These are phyloP conservation scores for Quercus alba DNA, from an alignment of 306 rosid genomes.

Conservation along the genomic window DNA sequence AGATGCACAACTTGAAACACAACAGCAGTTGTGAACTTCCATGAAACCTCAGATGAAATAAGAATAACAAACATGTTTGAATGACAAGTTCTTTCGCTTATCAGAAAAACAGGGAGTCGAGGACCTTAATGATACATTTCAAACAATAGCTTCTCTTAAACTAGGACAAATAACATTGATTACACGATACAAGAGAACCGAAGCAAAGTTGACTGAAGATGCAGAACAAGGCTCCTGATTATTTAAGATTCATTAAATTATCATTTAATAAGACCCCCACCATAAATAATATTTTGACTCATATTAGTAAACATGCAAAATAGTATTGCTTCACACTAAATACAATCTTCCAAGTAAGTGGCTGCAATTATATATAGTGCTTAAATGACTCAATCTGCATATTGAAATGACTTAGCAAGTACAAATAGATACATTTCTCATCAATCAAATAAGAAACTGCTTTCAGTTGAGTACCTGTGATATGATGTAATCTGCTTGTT, in stretches of 20 bases:
- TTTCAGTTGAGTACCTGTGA: constrained; percentile 58
- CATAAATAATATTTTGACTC: background rate
- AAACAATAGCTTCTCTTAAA: background rate
- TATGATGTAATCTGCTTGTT: constrained; percentile 85
- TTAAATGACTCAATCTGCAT: background rate
- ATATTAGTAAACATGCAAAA: background rate
- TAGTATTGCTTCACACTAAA: background rate
- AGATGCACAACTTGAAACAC: background rate
- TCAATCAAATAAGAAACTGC: background rate
- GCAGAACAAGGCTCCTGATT: background rate
- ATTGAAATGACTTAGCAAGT: constrained; percentile 16
- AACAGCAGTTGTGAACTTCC: background rate
- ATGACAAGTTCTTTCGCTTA: background rate
- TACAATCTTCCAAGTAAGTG: background rate
- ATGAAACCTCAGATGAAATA: background rate
- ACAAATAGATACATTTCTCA: background rate
- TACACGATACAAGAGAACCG: background rate
- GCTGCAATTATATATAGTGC: background rate
- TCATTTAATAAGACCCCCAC: background rate
- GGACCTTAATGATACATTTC: background rate
- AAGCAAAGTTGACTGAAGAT: background rate
- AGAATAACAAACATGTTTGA: background rate
- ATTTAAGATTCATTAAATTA: background rate
- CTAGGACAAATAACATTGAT: background rate
- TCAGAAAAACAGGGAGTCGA: background rate